phyloP scores from a whole-genome alignment of 306 rosid genomes.

The Acacia crassicarpa region DNA sequence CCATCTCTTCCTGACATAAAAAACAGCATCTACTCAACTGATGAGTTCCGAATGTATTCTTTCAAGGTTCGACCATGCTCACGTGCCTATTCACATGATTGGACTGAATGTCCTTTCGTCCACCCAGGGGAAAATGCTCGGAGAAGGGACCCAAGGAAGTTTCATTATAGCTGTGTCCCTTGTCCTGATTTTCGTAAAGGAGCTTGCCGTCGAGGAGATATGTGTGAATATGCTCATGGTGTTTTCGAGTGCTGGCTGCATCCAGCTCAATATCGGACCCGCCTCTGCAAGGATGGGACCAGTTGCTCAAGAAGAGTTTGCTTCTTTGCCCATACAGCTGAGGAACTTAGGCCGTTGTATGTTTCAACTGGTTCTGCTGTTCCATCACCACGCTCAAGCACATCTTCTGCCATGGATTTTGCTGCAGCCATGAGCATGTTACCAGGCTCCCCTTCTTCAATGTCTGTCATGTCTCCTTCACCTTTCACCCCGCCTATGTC shows the following conservation, averaged over 20 bases:
- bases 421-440: conserved; percentile 86
- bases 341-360: conserved; percentile 84
- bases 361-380: conserved; percentile 95
- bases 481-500: conserved; percentile 92
- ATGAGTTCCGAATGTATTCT: conserved; percentile 91
- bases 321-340: conserved; percentile 88
- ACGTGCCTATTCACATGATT: conserved; percentile 92
- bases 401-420: conserved; percentile 86
- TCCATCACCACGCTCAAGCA: conserved; percentile 83
- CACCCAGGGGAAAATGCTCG: conserved; percentile 99
- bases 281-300: conserved; percentile 88
- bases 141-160: conserved; percentile 95
- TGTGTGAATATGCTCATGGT: conserved; percentile 98
- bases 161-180: conserved; percentile 92
- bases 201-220: conserved; percentile 91
- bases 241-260: conserved; percentile 97
- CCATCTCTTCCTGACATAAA: conserved; percentile 95
- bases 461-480: conserved; percentile 83
- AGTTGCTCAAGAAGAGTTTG: conserved; percentile 86
- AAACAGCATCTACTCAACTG: conserved; percentile 91
- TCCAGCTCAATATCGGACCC: conserved; percentile 92
- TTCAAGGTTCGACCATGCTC: conserved; percentile 98
- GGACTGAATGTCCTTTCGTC: conserved; percentile 98
- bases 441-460: conserved; percentile 88
- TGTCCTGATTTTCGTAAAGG: conserved; percentile 96